phyloP scores from a whole-genome alignment of 2,329 filamentous ascomycete genomes.

The Fusarium citri region DNA sequence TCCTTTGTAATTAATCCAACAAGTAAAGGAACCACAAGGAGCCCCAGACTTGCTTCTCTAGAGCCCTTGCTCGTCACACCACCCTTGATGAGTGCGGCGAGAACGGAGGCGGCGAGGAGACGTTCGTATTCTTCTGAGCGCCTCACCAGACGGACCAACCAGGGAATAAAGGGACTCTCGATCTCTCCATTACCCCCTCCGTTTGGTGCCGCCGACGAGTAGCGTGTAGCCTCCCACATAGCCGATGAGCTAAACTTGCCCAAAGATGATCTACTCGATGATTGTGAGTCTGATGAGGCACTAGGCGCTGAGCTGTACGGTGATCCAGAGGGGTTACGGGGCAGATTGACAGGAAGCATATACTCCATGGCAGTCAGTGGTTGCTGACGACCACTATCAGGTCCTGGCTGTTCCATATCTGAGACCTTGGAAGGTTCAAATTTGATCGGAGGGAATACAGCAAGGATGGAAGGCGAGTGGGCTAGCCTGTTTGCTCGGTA shows the following conservation, averaged over 20 bases:
- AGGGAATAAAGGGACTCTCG: constrained; percentile 78
- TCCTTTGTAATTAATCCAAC: constrained; percentile 67
- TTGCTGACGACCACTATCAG: constrained; percentile 59
- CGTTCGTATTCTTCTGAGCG: constrained; percentile 68
- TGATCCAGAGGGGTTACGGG: constrained; percentile 45
- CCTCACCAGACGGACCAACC: constrained; percentile 75
- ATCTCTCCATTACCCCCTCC: constrained; percentile 64
- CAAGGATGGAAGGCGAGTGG: constrained; percentile 75
- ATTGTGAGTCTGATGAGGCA: constrained; percentile 44
- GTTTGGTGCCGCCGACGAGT: constrained; percentile 43
- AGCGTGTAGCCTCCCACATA: constrained; percentile 50
- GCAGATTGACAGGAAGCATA: constrained; percentile 65
- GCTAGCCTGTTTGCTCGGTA: constrained; percentile 79
- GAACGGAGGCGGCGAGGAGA: constrained; percentile 75
- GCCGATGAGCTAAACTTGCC: constrained; percentile 47
- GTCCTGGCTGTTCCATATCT: constrained; percentile 64
- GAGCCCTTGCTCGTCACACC: constrained; percentile 70
- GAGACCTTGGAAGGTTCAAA: constrained; percentile 62
- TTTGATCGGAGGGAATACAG: constrained; percentile 73
- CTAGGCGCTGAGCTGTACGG: constrained; percentile 34
- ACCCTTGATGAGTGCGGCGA: constrained; percentile 76
- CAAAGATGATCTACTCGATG: constrained; percentile 46
- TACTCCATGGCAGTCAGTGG: constrained; percentile 64
- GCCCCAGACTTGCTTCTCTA: constrained; percentile 72
- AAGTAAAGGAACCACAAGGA: constrained; percentile 77